phyloP scores from a whole-genome alignment of 257 asterid genomes.

The Nicotiana noctiflora region DNA sequence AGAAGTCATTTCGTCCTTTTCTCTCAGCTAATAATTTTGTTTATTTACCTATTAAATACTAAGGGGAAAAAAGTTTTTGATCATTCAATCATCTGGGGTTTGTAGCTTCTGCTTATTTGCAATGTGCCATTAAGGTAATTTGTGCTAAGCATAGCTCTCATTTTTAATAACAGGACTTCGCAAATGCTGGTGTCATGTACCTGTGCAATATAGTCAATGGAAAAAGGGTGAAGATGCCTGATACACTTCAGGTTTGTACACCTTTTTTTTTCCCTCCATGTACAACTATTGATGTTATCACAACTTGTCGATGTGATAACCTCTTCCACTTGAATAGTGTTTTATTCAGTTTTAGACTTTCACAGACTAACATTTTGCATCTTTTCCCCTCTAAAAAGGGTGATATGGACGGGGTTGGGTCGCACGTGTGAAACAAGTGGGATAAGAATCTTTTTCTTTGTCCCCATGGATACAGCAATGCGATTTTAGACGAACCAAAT shows the following conservation, averaged over 20 bases:
- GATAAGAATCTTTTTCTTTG: not conserved
- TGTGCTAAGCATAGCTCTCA: not conserved
- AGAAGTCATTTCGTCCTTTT: not conserved
- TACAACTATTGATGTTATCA: not conserved
- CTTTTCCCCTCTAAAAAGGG: not conserved
- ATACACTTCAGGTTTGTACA: constrained; percentile 50
- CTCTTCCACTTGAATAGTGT: not conserved
- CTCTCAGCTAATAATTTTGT: not conserved
- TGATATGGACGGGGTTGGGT: not conserved
- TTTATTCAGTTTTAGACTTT: not conserved
- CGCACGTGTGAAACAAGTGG: not conserved
- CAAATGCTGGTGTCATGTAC: constrained; percentile 72
- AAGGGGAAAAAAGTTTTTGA: not conserved
- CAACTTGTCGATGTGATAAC: not conserved
- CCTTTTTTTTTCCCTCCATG: not conserved
- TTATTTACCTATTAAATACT: not conserved
- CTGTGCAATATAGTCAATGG: constrained; percentile 55
- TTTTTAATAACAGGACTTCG: constrained; percentile 44
- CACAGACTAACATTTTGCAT: not conserved
- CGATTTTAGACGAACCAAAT: not conserved
- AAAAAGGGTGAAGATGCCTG: constrained; percentile 53
- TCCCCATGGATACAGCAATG: not conserved
- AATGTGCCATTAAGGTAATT: not conserved
- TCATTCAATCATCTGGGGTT: not conserved
- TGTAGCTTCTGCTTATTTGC: not conserved